Percentiles rank a stretch among this genome's conserved stretches.
Conservation (phyloP, 345 rosid species). For the Theobroma cacao region DNA sequence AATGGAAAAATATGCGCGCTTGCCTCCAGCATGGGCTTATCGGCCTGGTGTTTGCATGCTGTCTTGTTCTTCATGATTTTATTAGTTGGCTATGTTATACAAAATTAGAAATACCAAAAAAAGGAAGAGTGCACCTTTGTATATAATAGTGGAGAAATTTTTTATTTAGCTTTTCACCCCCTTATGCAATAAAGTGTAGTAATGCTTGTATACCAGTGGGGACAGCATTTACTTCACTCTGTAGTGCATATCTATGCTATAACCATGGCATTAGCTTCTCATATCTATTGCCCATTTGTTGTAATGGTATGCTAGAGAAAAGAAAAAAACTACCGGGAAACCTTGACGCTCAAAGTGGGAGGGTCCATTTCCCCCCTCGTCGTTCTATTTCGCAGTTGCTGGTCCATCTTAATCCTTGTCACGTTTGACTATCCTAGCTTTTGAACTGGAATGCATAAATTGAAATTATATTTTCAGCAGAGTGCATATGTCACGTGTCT, state of each 20-base stretch:
- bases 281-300: background rate
- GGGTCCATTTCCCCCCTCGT: no score
- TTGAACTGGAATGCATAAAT: no score
- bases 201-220: background rate
- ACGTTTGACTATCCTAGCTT: no score
- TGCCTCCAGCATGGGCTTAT: constrained; percentile 99
- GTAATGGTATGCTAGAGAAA: background rate
- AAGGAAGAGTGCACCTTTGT: background rate
- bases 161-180: background rate
- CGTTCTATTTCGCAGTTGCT: no score
- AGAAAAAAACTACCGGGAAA: background rate
- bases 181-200: no score
- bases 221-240: background rate
- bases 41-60: constrained; percentile 98
- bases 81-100: constrained; percentile 24
- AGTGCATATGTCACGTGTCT: no score
- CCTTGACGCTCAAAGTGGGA: background rate
- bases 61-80: constrained; percentile 83
- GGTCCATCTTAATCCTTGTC: no score
- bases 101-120: background rate
- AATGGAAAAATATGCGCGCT: constrained; percentile 91
- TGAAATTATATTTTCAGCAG: no score
- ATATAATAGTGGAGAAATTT: background rate
- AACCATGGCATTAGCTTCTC: background rate
- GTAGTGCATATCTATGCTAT: background rate